Evolutionary conservation across 1,284 basidiomycete species (phyloP).

Genomic region (Leccinum griseonigrum): DNA sequence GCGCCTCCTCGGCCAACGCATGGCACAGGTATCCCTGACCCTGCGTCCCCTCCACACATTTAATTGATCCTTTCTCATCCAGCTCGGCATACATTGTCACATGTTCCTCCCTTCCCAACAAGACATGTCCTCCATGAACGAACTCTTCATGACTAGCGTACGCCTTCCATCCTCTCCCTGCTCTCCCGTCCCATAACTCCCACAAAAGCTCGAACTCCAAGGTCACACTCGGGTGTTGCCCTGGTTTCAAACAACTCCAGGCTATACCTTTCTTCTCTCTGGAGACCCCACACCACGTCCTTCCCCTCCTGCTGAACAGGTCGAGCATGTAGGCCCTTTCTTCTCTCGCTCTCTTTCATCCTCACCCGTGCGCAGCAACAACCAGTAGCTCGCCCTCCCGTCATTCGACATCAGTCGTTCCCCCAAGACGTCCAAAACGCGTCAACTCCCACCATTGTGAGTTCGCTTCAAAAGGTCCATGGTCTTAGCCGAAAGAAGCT

Average conservation of each 20-base stretch:
- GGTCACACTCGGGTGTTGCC: conserved; percentile 32
- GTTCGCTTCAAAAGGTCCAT: conserved; percentile 55
- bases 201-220: conserved; percentile 42
- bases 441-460: conserved; percentile 44
- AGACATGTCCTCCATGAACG: conserved; percentile 43
- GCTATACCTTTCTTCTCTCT: conserved; percentile 37
- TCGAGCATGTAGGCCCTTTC: conserved; percentile 16
- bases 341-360: not conserved
- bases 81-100: conserved; percentile 59
- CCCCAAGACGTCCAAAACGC: conserved; percentile 26
- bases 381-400: conserved; percentile 23
- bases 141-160: conserved; percentile 56
- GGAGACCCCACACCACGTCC: conserved; percentile 10
- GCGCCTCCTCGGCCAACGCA: conserved; percentile 42
- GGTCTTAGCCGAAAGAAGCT: conserved; percentile 63
- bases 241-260: conserved; percentile 40
- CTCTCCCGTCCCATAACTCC: conserved; percentile 11
- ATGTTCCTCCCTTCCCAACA: conserved; percentile 49
- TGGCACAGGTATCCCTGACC: conserved; percentile 43
- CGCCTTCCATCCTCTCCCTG: conserved; percentile 22
- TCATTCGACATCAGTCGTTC: conserved; percentile 31
- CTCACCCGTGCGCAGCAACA: conserved; percentile 18
- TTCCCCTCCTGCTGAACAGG: not conserved
- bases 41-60: conserved; percentile 6
- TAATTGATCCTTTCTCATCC: conserved; percentile 16